phyloP scores from a whole-genome alignment of 192 early-diverging fungal species.

The Coemansia sp. region DNA sequence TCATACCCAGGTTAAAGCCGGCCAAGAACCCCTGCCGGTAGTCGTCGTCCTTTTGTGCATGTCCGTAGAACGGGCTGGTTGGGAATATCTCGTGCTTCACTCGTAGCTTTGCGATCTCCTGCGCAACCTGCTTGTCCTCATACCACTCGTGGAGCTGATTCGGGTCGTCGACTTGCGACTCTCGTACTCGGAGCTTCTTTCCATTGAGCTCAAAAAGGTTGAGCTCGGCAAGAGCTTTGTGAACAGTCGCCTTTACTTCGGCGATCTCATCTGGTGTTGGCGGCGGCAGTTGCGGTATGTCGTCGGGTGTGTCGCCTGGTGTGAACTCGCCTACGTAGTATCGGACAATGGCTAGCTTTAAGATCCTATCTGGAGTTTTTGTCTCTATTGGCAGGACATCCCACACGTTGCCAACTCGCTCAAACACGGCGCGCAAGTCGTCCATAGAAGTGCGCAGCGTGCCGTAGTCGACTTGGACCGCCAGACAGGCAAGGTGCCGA shows the following conservation, averaged over 20 bases:
- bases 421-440: slow-evolving; percentile 24
- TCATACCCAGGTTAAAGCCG: slow-evolving; percentile 43
- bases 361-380: slow-evolving; percentile 6
- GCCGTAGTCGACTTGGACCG: slow-evolving; percentile 31
- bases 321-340: slow-evolving; percentile 37
- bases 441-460: slow-evolving; percentile 22
- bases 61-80: slow-evolving; percentile 28
- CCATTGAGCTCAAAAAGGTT: slow-evolving; percentile 28
- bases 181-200: slow-evolving; percentile 15
- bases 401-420: slow-evolving; percentile 43
- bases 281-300: slow-evolving; percentile 24
- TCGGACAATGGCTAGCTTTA: slow-evolving; percentile 31
- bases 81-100: slow-evolving; percentile 23
- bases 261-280: slow-evolving; percentile 22
- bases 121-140: slow-evolving; percentile 7
- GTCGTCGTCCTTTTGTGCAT: slow-evolving; percentile 24
- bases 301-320: slow-evolving; percentile 18
- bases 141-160: slow-evolving; percentile 48
- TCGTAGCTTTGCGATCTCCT: background rate
- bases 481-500: slow-evolving; percentile 34
- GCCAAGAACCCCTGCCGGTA: slow-evolving; percentile 39
- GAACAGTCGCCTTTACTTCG: slow-evolving; percentile 4
- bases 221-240: slow-evolving; percentile 13
- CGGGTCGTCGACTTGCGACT: slow-evolving; percentile 8
- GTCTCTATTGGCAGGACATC: slow-evolving; percentile 33